These are phyloP conservation scores for Rhizopogon parksii DNA, from an alignment of 1,284 basidiomycete species.

Conservation along the genomic window DNA sequence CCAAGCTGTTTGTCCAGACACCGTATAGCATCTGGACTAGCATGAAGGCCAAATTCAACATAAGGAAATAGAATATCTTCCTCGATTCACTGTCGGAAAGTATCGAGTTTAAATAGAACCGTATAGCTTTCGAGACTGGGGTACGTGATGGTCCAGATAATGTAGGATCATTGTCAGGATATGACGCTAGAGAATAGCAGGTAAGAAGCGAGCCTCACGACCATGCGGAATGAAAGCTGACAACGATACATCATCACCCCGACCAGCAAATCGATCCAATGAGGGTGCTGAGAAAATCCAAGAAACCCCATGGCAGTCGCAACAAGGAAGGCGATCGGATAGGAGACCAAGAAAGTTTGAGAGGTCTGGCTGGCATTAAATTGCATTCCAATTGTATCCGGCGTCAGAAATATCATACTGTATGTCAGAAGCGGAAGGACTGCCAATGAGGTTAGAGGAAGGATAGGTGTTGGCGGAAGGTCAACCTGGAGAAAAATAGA, in stretches of 20 bases:
- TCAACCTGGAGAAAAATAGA: constrained; percentile 28
- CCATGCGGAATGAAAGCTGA: constrained; percentile 25
- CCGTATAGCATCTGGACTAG: constrained; percentile 92
- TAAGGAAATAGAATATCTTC: constrained; percentile 95
- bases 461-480: constrained; percentile 31
- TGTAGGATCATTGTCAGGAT: constrained; percentile 40
- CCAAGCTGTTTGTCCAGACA: constrained; percentile 95
- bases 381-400: constrained; percentile 43
- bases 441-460: constrained; percentile 48
- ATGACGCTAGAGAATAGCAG: constrained; percentile 40
- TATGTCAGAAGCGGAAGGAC: constrained; percentile 56
- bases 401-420: constrained; percentile 49
- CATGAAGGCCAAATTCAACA: constrained; percentile 96
- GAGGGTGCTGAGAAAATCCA: constrained; percentile 47
- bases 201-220: constrained; percentile 2
- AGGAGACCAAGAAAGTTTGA: constrained; percentile 50
- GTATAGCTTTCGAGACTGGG: constrained; percentile 51
- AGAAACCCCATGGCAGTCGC: constrained; percentile 44
- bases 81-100: constrained; percentile 86
- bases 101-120: constrained; percentile 82
- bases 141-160: constrained; percentile 43
- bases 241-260: constrained; percentile 52
- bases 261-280: constrained; percentile 49
- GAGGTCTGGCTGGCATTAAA: constrained; percentile 41
- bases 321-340: constrained; percentile 38